These are phyloP conservation scores for Arthromyces matolae DNA, from an alignment of 768 basidiomycete species.

Conservation along the genomic window DNA sequence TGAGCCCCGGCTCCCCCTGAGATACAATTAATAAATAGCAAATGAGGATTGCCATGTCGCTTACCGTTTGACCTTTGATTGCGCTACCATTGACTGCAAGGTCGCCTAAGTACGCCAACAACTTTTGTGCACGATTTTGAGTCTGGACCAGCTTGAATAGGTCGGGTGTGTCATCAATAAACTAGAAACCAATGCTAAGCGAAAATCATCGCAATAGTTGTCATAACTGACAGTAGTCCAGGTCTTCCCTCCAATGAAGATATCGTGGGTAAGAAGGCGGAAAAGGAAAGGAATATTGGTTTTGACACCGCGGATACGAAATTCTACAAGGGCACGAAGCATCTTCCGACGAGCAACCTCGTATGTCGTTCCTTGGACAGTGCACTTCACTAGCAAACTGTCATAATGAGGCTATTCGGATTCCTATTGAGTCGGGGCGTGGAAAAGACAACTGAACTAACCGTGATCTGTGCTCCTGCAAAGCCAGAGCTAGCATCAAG, in stretches of 20 bases:
- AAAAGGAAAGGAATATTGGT: constrained; percentile 99
- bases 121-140: constrained; percentile 97
- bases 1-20: constrained; percentile 90
- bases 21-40: background rate
- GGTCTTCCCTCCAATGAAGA: constrained; percentile 94
- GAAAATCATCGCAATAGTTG: background rate
- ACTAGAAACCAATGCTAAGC: constrained; percentile 40
- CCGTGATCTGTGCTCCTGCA: constrained; percentile 98
- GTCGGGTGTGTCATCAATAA: constrained; percentile 99
- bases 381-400: constrained; percentile 94
- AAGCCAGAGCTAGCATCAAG: constrained; percentile 96
- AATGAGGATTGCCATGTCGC: constrained; percentile 3
- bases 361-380: constrained; percentile 94
- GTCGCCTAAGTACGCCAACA: constrained; percentile 95
- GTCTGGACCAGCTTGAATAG: constrained; percentile 97
- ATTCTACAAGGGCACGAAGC: constrained; percentile 98
- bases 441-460: constrained; percentile 25
- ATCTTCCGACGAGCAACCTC: constrained; percentile 99
- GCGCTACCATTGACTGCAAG: constrained; percentile 96
- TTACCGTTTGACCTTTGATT: constrained; percentile 87
- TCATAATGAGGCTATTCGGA: constrained; percentile 98
- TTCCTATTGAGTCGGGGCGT: background rate
- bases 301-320: constrained; percentile 99
- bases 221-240: constrained; percentile 73
- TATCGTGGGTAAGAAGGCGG: constrained; percentile 93